These are phyloP conservation scores for Ilyonectria robusta DNA, from an alignment of 2,329 filamentous ascomycete species.

Conservation along the genomic window DNA sequence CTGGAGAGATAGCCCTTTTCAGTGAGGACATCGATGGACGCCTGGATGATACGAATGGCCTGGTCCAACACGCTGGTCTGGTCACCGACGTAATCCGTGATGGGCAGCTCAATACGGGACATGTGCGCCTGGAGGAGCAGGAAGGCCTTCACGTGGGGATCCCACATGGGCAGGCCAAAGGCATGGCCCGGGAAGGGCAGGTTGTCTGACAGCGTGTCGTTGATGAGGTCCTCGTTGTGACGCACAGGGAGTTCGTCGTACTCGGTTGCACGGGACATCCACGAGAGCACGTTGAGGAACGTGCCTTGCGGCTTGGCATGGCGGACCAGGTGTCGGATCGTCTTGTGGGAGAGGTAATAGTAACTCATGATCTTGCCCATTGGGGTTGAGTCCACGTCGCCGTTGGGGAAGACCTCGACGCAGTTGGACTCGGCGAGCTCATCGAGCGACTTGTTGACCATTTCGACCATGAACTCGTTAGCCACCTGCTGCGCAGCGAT, in stretches of 20 bases:
- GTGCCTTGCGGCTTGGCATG: constrained; percentile 82
- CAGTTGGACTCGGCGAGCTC: constrained; percentile 90
- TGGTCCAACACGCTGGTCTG: constrained; percentile 92
- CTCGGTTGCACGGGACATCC: constrained; percentile 94
- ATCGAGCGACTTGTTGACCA: constrained; percentile 88
- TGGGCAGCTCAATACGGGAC: constrained; percentile 91
- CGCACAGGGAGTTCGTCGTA: constrained; percentile 98
- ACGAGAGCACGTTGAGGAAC: constrained; percentile 87
- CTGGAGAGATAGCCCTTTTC: constrained; percentile 88
- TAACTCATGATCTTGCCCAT: constrained; percentile 99
- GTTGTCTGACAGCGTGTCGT: constrained; percentile 87
- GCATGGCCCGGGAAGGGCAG: constrained; percentile 73
- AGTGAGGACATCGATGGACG: constrained; percentile 91
- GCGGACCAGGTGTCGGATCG: constrained; percentile 86
- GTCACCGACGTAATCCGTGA: constrained; percentile 97
- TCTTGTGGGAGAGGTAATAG: constrained; percentile 97
- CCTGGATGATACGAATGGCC: constrained; percentile 96
- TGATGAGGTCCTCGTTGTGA: constrained; percentile 98
- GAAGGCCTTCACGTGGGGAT: constrained; percentile 97
- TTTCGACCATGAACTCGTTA: constrained; percentile 93
- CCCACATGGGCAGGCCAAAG: constrained; percentile 93
- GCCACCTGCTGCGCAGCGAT: constrained; percentile 87
- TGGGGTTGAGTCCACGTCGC: constrained; percentile 89
- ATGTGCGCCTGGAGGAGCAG: constrained; percentile 95
- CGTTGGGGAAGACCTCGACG: constrained; percentile 85